Percentiles rank a stretch among this genome's conserved stretches.
These are phyloP conservation scores for Suillus plorans DNA, from an alignment of 768 basidiomycete genomes.

Conservation along the genomic window DNA sequence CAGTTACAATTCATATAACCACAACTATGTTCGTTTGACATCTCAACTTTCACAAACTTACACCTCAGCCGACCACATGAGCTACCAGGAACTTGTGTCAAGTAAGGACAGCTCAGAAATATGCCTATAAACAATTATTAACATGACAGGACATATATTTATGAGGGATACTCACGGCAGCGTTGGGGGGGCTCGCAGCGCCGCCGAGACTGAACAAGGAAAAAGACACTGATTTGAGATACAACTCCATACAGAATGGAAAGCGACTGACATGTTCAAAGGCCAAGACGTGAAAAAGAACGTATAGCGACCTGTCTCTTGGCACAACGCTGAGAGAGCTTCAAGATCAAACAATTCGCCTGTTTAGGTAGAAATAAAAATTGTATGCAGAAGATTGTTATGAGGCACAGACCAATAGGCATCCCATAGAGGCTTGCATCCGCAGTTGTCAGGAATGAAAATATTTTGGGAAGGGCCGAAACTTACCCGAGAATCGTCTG, in stretches of 20 bases:
- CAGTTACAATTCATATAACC: constrained; percentile 2
- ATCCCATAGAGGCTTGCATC: constrained; percentile 62
- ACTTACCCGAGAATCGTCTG: constrained; percentile 63
- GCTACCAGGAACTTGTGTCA: constrained; percentile 1
- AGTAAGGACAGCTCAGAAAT: constrained; percentile 22
- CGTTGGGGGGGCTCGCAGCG: constrained; percentile 69
- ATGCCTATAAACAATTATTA: constrained; percentile 18
- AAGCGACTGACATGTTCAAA: constrained; percentile 58
- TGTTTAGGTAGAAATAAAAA: constrained; percentile 17
- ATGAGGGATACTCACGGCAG: constrained; percentile 48
- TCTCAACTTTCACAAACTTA: constrained; percentile 1
- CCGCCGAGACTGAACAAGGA: constrained; percentile 51
- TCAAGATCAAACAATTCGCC: constrained; percentile 77
- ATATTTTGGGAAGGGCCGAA: background rate
- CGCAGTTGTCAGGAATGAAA: background rate
- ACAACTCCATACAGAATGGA: constrained; percentile 6
- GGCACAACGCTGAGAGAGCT: constrained; percentile 54
- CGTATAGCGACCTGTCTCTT: constrained; percentile 58
- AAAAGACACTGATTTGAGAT: background rate
- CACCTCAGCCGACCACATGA: constrained; percentile 6
- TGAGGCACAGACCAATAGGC: constrained; percentile 53
- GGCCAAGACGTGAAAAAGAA: constrained; percentile 82
- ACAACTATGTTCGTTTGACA: background rate
- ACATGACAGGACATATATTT: constrained; percentile 4
- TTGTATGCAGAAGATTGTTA: background rate